Evolutionary conservation across 352 stramenopile genomes (phyloP), one percentile per base, ranked within the genome.

Genomic region (Saprolegnia diclina): DNA sequence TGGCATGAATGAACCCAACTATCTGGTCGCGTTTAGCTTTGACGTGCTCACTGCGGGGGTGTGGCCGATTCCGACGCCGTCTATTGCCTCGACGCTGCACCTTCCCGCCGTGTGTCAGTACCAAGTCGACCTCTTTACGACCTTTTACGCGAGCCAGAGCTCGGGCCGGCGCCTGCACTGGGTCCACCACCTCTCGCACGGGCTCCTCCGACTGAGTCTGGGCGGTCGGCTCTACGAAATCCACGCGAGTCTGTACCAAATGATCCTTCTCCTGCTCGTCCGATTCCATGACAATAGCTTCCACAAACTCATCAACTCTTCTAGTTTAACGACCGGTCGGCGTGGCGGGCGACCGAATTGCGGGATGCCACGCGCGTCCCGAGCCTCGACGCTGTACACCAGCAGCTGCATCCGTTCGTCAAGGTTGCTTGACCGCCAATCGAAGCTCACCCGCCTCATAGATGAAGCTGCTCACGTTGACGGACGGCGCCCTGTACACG

Each of bases 221-320:
- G 88, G 91, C 64, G 80, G 83, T 46, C 89, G 88, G 57, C 77
- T 77, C 48, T 94, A 93, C 62, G 87, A 94, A 52, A 84, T 93
- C 44, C 78, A 83, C 7, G 72, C 91, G 14, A 94, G 83, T 70
- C 91, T 93, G 50, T 92, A 92, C 37, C 87, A 94, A 66, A 92
- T 94, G 72, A 57, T 93, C 16, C 77, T 93, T 52, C 70, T 94
- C 19, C 67, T 93, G 19, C 76, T 86, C 76, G 87, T 92, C 72
- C 62, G 63, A 62, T 19, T 6, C 16, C 5, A 21, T 38, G n/a
- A 5, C 56, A 54, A 14, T 69, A 21, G n/a, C 35, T 70, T 19
- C 14, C 21, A 19, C 45, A 2, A 5, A 6, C 29, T 35, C 2
- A 35, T n/a, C 16, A 62, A 6, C 0, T 38, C 21, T 14, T 57